phyloP scores from a whole-genome alignment of 768 basidiomycete genomes.

The Tricholoma bakamatsutake region DNA sequence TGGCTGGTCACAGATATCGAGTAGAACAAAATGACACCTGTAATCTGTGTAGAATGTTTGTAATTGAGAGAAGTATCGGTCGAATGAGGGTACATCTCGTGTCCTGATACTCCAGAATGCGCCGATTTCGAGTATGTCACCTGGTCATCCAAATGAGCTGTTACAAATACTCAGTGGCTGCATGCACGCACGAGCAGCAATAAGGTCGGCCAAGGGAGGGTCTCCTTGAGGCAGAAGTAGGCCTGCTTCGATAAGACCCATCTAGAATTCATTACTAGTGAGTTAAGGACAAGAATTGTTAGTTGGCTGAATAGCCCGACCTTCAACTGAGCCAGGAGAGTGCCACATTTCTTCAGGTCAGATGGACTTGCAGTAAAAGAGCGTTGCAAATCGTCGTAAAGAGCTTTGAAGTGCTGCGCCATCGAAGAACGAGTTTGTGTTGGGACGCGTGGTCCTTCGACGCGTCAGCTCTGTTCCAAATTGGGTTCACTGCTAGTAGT shows the following conservation, averaged over 20 bases:
- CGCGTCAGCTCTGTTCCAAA: conserved; percentile 43
- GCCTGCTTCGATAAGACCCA: conserved; percentile 72
- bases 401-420: conserved; percentile 50
- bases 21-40: conserved; percentile 35
- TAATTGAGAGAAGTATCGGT: conserved; percentile 90
- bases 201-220: conserved; percentile 59
- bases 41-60: conserved; percentile 88
- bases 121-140: conserved; percentile 93
- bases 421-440: conserved; percentile 24
- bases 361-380: conserved; percentile 61
- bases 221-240: conserved; percentile 69
- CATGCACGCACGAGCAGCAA: conserved; percentile 52
- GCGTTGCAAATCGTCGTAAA: conserved; percentile 62
- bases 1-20: neutral
- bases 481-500: conserved; percentile 8
- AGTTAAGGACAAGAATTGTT: neutral
- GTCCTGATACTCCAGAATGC: conserved; percentile 90
- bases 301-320: conserved; percentile 26
- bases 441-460: conserved; percentile 37
- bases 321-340: conserved; percentile 70
- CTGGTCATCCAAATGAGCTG: conserved; percentile 30
- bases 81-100: conserved; percentile 87
- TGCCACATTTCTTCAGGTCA: conserved; percentile 62
- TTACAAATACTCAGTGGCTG: neutral
- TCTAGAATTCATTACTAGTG: conserved; percentile 31